Base-by-base conservation (phyloP, 768 basidiomycete species). In the Trametes elegans region DNA sequence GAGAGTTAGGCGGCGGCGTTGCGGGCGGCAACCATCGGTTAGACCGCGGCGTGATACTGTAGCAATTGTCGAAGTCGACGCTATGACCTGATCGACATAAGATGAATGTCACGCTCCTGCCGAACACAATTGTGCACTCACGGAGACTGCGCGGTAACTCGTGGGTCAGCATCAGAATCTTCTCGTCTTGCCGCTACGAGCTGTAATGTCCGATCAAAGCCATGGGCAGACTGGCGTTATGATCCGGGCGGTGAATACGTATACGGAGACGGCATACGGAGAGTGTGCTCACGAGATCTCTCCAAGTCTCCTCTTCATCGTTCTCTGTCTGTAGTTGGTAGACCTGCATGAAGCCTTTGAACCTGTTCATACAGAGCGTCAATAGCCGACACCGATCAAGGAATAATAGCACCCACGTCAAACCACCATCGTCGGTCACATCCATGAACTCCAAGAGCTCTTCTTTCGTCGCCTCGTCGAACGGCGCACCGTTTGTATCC, bases 261-360 rank as follows among this genome's bases (percentile, higher is more conserved):
- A 19, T 8, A 18, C 18, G 11, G 13, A 8, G 21, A 24, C 11
- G 3, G 21, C n/a, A 24, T 10, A 18, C 16, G 8, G 19, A 39
- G 13, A 28, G 28, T 11, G 19, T 40, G 26, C 83, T 62, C 62
- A 89, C 87, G 59, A 91, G 70, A 74, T 91, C 90, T 69, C 79
- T 76, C 88, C 87, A 92, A 7, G 90, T 93, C 71, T 93, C 88
- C 67, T 84, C 84, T 61, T 90, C 87, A 59, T 91, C 90, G 58
- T 83, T 88, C 62, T 89, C 87, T 1, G 88, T 90, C 67, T 93
- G 90, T n/a, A 91, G 71, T 62, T 89, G 86, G 64, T 91, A 92
- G 50, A 92, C 81, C 66, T 91, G 88, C 66, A 90, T 65, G 65
- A 93, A 91, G 2, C 90, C 89, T 66, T 85, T 85, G 66, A 89